Evolutionary conservation across 2,329 filamentous ascomycete genomes (phyloP).

Genomic region (Botrytis elliptica): DNA sequence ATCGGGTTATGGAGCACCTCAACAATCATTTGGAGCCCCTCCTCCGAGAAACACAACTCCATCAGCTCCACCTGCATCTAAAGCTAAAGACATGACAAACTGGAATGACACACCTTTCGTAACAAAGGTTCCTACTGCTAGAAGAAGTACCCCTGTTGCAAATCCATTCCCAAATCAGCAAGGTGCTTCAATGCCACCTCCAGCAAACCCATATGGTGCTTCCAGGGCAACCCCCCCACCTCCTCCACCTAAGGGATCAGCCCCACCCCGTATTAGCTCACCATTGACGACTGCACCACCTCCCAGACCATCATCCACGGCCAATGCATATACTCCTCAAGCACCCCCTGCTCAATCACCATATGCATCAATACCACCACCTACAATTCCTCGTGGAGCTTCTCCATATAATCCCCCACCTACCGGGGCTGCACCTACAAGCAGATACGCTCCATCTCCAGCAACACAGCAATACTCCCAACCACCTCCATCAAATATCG

Average conservation of each 20-base stretch:
- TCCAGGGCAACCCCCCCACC: conserved; percentile 66
- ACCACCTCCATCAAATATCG: conserved; percentile 43
- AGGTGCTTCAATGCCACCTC: conserved; percentile 53
- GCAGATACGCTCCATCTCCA: conserved; percentile 72
- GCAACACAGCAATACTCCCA: conserved; percentile 53
- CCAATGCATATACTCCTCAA: conserved; percentile 65
- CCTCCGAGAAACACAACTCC: conserved; percentile 66
- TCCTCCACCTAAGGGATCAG: conserved; percentile 78
- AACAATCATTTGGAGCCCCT: conserved; percentile 48
- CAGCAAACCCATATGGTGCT: conserved; percentile 56
- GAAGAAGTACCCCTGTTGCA: conserved; percentile 66
- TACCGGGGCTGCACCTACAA: conserved; percentile 64
- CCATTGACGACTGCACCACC: conserved; percentile 55
- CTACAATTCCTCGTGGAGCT: conserved; percentile 67
- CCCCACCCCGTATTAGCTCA: conserved; percentile 69
- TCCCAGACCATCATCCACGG: conserved; percentile 54
- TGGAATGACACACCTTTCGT: conserved; percentile 98
- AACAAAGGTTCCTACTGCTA: conserved; percentile 65
- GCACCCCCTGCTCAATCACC: conserved; percentile 44
- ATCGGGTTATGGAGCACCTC: conserved; percentile 35
- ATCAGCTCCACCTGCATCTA: conserved; percentile 68
- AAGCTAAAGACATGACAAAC: conserved; percentile 68
- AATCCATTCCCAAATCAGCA: conserved; percentile 66
- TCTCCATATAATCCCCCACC: conserved; percentile 88
- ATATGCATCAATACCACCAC: conserved; percentile 44